These are phyloP conservation scores for Royoungia palumana DNA, from an alignment of 768 basidiomycete genomes.

Conservation along the genomic window DNA sequence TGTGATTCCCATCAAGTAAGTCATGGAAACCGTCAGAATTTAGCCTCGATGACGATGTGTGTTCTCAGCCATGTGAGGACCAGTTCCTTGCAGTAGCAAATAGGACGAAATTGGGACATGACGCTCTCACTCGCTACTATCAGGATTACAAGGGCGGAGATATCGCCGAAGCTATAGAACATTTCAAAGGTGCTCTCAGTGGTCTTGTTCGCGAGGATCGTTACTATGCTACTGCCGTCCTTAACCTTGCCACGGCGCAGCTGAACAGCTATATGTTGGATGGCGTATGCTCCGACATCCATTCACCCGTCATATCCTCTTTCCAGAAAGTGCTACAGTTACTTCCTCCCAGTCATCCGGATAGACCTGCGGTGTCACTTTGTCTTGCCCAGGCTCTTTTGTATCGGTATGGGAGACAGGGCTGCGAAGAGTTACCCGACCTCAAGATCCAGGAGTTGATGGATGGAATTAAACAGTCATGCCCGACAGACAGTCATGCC, in stretches of 20 bases:
- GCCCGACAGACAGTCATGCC: neutral
- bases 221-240: conserved; percentile 9
- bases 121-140: neutral
- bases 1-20: too few species aligned
- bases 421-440: neutral
- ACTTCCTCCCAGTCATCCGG: neutral
- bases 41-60: too few species aligned
- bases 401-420: neutral
- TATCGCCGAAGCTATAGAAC: neutral
- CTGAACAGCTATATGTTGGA: conserved; percentile 2
- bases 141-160: neutral
- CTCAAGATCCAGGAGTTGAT: neutral
- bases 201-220: neutral
- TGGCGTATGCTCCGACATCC: neutral
- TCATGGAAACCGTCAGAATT: too few species aligned
- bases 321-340: conserved; percentile 1
- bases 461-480: neutral
- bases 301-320: neutral
- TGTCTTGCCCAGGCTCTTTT: conserved; percentile 9
- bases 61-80: too few species aligned
- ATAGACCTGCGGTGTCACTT: conserved; percentile 5
- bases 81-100: neutral
- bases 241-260: conserved; percentile 13
- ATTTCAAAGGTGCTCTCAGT: conserved; percentile 4
- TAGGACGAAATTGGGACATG: conserved; percentile 4